These are phyloP conservation scores for Phaseolus lunatus DNA, from an alignment of 306 rosid species.

Conservation along the genomic window DNA sequence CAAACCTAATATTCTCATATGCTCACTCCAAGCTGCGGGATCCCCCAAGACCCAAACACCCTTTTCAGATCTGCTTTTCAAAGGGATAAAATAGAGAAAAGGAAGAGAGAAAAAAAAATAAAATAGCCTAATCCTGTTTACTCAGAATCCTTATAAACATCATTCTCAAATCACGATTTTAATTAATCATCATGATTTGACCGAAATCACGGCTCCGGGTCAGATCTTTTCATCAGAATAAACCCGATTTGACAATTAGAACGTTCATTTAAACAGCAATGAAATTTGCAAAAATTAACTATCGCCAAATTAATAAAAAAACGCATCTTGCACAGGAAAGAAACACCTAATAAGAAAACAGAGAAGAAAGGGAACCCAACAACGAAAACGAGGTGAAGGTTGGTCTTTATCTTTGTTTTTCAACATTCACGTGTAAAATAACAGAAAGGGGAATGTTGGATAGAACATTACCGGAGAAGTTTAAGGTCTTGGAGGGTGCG, in stretches of 20 bases:
- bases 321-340: not conserved
- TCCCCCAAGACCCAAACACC: not conserved
- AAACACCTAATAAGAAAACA: not conserved
- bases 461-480: slow-evolving; percentile 62
- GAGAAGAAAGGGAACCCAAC: not conserved
- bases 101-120: not conserved
- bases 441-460: not conserved
- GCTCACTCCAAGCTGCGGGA: not conserved
- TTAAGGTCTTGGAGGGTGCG: slow-evolving; percentile 86
- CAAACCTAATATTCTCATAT: slow-evolving; percentile 1
- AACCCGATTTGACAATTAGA: not conserved
- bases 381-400: no score
- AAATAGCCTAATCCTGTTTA: not conserved
- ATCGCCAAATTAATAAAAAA: no score
- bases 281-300: not conserved
- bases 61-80: slow-evolving; percentile 43
- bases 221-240: slow-evolving; percentile 32
- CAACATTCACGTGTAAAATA: not conserved
- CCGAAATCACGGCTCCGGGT: not conserved
- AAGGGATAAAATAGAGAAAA: not conserved
- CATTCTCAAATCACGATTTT: not conserved
- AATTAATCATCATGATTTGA: not conserved
- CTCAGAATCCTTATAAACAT: not conserved
- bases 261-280: not conserved
- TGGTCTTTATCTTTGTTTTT: not conserved